Evolutionary conservation across 805 yeast genomes (phyloP), one percentile per base, ranked within the genome.

Genomic region (Nakazawaea pomicola): DNA sequence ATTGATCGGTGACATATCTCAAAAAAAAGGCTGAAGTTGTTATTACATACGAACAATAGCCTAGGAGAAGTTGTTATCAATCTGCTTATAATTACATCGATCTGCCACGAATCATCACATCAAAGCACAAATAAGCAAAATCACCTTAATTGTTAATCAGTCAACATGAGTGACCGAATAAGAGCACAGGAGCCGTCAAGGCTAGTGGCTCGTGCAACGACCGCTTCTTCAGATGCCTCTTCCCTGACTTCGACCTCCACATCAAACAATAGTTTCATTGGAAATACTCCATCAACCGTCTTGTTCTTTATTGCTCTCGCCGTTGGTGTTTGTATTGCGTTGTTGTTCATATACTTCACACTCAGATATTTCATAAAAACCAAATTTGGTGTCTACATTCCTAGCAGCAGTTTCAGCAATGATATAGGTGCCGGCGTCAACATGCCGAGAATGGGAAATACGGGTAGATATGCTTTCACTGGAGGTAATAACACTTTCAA

Each of bases 251-350:
- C 15, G 15, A 12, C 16, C 30, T n/a, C 30, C 3, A 5, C 30
- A 3, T 12, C 30, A 8, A 29, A 36, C 5, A 34, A 27, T 17
- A 32, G 44, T 19, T 58, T 57, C 45, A 54, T 62, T 14, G 67
- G 65, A 6, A 72, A 68, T 49, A 65, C 73, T 27, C 84, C 85
- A 1, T 75, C 84, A 1, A 77, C 83, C 1, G 77, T 78, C 27
- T 60, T 80, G 23, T 80, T 80, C 57, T 77, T 78, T 57, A 59
- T 80, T 10, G 84, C 86, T 1, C 64, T 80, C 27, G 74, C 80
- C 1, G 74, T 78, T 11, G 86, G 85, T 3, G 71, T 78, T 10
- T 52, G 71, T 17, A 77, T 79, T 29, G 83, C 84, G 4, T 16
- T 66, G 0, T 54, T 77, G 20, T 77, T 80, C 49, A 48, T 78